Evolutionary conservation across 306 rosid species (phyloP), one percentile per base, ranked within the genome.

Genomic region (Hippophae rhamnoides): DNA sequence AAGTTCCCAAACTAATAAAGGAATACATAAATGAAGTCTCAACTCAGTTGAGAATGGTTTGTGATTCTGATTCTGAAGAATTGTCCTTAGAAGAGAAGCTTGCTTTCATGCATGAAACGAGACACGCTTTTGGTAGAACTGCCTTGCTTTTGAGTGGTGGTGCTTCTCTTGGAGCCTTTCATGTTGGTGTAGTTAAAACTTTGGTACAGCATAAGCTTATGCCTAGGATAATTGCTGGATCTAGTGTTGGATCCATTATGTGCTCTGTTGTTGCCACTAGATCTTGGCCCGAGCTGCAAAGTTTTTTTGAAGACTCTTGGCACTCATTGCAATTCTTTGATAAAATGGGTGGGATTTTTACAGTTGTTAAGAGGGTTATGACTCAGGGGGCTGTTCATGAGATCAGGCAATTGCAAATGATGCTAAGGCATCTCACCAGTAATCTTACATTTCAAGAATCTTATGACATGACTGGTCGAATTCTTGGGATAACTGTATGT

Each of bases 391-490:
- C 96, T 41, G 84, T 92, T 69, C 99, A 92, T 49, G 99, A 92
- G 79, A 92, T 92, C 67, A 72, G 96, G 52, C 93, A 92, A 41
- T 72, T 92, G 83, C 96, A 92, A 63, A 77, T 85, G 72, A 80
- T 92, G 99, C 57, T 92, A 64, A 85, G 99, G 79, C 76, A 82
- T 67, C 73, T 92, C 38, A 92, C 99, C 2, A 88, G 92, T 76
- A 88, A 88, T 64, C 95, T 92, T 62, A 92, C 99, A 6, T 92
- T 92, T 69, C 99, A 92, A 78, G 99, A 92, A 75, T 96, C 99
- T 42, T 92, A 88, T 68, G 99, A 92, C 72, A 85, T 92, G 95
- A 88, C 96, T 12, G 99, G 99, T 61, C 82, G 96, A 70, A 76
- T 88, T 76, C 93, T 92, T 52, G 99, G 94, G 73, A 92, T 92